A percentile compares a stretch with the other conserved stretches of the same genome.
Conservation (phyloP, 129 eudicot genomes). For the Cynara cardunculus region DNA sequence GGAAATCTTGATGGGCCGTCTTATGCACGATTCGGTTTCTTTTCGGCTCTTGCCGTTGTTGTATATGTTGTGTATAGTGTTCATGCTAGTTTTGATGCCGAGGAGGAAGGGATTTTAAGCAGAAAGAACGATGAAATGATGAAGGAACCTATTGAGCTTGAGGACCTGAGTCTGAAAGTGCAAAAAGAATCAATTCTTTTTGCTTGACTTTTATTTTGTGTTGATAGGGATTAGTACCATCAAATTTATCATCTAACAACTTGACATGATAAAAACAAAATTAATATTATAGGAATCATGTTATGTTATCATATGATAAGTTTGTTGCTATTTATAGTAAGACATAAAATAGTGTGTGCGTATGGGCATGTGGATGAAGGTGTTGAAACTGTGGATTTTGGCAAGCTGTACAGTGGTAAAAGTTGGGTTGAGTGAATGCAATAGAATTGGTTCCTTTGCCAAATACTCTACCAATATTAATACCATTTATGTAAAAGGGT, state of each 20-base stretch:
- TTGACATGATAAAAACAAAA: neutral
- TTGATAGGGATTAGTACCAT: slow-evolving; percentile 1
- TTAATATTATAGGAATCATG: neutral
- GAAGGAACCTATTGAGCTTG: slow-evolving; percentile 31
- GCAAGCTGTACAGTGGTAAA: neutral
- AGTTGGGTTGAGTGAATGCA: neutral
- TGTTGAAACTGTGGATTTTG: neutral
- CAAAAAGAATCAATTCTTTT: slow-evolving; percentile 9
- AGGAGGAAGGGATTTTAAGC: slow-evolving; percentile 49
- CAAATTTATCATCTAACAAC: neutral
- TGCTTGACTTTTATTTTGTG: slow-evolving; percentile 7
- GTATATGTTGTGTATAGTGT: slow-evolving; percentile 83
- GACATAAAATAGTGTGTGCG: neutral
- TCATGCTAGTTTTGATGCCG: slow-evolving; percentile 98
- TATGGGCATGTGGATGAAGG: neutral
- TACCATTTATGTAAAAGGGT: no score
- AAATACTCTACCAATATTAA: neutral
- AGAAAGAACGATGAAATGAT: slow-evolving; percentile 35
- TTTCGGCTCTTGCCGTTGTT: slow-evolving; percentile 59
- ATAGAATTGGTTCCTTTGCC: neutral
- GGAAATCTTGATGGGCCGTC: slow-evolving; percentile 80
- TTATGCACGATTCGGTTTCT: slow-evolving; percentile 75
- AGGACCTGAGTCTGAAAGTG: slow-evolving; percentile 35
- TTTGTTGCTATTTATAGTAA: neutral
- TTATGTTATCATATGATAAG: neutral